Evolutionary conservation across 768 basidiomycete genomes (phyloP).

Genomic region (Megacollybia marginata): DNA sequence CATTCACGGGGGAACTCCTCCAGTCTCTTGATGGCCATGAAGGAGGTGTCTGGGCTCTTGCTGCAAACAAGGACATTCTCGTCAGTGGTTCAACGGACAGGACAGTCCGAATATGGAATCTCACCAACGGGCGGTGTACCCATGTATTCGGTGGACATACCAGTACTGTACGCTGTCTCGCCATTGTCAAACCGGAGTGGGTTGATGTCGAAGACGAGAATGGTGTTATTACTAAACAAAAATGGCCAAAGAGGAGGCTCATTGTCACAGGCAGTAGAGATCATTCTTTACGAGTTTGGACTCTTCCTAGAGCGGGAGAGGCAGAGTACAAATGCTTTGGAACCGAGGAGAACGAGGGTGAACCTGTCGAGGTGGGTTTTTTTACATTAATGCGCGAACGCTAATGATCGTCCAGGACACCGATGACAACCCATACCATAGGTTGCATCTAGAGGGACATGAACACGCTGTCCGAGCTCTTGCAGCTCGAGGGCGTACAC

Average conservation of each 20-base stretch:
- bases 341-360: conserved; percentile 52
- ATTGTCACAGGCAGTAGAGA: conserved; percentile 74
- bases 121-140: conserved; percentile 71
- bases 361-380: conserved; percentile 37
- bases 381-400: background rate
- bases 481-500: conserved; percentile 82
- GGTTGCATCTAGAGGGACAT: conserved; percentile 79
- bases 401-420: conserved; percentile 41
- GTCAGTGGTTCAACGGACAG: conserved; percentile 93
- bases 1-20: conserved; percentile 68
- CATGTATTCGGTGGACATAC: conserved; percentile 97
- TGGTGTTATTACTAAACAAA: conserved; percentile 58
- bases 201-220: conserved; percentile 64
- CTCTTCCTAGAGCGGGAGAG: conserved; percentile 53
- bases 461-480: conserved; percentile 87
- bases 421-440: conserved; percentile 82
- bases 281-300: conserved; percentile 56
- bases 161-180: conserved; percentile 90
- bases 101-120: conserved; percentile 88
- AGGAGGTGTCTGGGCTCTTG: conserved; percentile 96
- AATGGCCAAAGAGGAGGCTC: conserved; percentile 58
- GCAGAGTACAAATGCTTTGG: conserved; percentile 67
- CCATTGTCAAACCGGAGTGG: conserved; percentile 91
- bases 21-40: conserved; percentile 83
- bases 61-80: conserved; percentile 77